Base-by-base conservation (phyloP, 202 grass and related monocot species). In the Elaeis oleifera region DNA sequence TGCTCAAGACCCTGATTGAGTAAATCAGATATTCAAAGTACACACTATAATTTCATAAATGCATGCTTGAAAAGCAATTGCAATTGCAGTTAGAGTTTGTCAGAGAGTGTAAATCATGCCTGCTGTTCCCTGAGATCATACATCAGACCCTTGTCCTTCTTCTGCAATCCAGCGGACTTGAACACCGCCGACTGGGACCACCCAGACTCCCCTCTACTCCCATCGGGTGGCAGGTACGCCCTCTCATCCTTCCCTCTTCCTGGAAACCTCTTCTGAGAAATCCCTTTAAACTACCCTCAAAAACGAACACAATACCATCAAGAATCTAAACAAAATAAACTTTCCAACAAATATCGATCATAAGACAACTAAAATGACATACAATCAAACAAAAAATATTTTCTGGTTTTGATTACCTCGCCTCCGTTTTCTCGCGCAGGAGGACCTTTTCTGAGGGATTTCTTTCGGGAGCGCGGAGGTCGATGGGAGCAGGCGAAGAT, bases 401-500 rank as follows among this genome's bases (percentile, higher is more conserved):
- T 23, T 0, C 16, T 14, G 22, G 55, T 4, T 24, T 26, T 5
- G 49, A 65, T 15, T 56, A 81, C 83, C 76, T 77, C 67, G 49
- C 82, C 65, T 54, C 69, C 71, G 68, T 81, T 79, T 28, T 79
- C 28, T 28, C 27, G 28, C 15, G 15, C 5, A 51, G 50, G 17
- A 13, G 31, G 15, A 19, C 15, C 26, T 44, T 44, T 73, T 16
- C 18, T 75, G 17, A 67, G 70, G 17, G 58, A 69, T 72, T 73
- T 68, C 25, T 72, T 73, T 16, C 70, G 31, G 15, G 65, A 19
- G n/a, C 54, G 76, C 16, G 39, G 61, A 17, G 77, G 80, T 56
- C 76, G 79, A 25, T 82, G 75, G 17, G 65, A 71, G 62, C 74
- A 76, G 39, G 76, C 73, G 73, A 83, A 51, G 69, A 69, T 64